Evolutionary conservation across 108 stramenopile species (phyloP).

Genomic region (Conticribra guillardii): DNA sequence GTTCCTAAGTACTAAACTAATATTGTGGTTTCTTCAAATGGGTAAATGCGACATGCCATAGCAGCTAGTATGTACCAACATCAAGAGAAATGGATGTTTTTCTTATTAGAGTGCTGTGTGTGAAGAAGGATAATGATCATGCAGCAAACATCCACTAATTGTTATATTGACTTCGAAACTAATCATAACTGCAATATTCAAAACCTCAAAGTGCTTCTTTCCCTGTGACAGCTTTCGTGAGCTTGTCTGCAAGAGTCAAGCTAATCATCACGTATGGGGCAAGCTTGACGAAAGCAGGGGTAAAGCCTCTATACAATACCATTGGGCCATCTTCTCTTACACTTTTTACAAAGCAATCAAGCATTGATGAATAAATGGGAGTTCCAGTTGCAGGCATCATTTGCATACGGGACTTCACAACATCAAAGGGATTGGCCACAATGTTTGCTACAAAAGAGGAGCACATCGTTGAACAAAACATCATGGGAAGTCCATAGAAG

Average conservation of each 20-base stretch:
- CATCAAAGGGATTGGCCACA: constrained; percentile 48
- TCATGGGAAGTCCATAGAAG: constrained; percentile 36
- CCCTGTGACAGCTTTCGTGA: constrained; percentile 35
- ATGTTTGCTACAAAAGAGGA: constrained; percentile 41
- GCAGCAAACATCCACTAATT: too few species aligned
- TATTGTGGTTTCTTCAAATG: neutral
- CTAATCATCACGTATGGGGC: constrained; percentile 43
- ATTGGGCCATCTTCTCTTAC: constrained; percentile 21
- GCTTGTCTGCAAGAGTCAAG: constrained; percentile 44
- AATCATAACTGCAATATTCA: too few species aligned
- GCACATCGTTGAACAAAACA: constrained; percentile 40
- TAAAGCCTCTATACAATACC: constrained; percentile 35
- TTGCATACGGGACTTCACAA: constrained; percentile 37
- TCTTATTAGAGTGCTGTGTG: too few species aligned
- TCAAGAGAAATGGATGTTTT: too few species aligned
- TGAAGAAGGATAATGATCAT: too few species aligned
- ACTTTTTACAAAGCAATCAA: constrained; percentile 43
- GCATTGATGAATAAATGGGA: constrained; percentile 30
- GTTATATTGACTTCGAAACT: too few species aligned
- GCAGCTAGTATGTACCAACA: too few species aligned
- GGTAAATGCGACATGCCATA: too few species aligned
- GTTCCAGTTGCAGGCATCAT: constrained; percentile 39
- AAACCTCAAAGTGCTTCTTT: constrained; percentile 34
- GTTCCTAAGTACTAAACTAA: constrained; percentile 40
- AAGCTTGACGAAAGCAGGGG: constrained; percentile 37